These are phyloP conservation scores for Phycomyces blakesleeanus DNA, from an alignment of 192 early-diverging fungal genomes.

Conservation along the genomic window DNA sequence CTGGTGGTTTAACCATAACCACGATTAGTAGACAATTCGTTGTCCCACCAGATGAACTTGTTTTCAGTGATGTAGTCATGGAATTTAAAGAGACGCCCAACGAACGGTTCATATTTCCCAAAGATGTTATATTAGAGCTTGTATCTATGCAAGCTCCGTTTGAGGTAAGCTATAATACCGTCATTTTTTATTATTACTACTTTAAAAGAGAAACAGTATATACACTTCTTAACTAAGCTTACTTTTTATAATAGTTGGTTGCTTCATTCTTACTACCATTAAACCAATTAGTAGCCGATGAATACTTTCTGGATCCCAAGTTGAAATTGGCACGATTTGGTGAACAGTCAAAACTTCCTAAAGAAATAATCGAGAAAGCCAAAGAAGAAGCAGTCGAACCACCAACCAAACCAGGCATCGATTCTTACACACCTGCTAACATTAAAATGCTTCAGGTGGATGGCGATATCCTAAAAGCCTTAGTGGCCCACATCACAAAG, in stretches of 20 bases:
- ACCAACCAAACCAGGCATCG: neutral
- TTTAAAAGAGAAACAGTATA: no score
- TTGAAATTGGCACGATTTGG: slow-evolving; percentile 24
- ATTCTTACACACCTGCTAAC: slow-evolving; percentile 16
- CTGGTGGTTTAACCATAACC: no score
- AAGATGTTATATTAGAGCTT: slow-evolving; percentile 46
- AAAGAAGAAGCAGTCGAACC: neutral
- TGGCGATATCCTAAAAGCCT: slow-evolving; percentile 7
- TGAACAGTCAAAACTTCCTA: neutral
- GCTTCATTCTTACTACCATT: slow-evolving; percentile 32
- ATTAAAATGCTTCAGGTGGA: slow-evolving; percentile 9
- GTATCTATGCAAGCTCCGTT: slow-evolving; percentile 19
- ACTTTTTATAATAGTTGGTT: slow-evolving; percentile 15
- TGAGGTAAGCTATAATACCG: slow-evolving; percentile 18
- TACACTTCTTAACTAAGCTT: neutral
- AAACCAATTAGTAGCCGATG: neutral
- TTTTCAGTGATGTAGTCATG: slow-evolving; percentile 43
- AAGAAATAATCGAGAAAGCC: slow-evolving; percentile 4
- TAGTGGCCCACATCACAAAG: neutral
- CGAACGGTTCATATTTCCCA: slow-evolving; percentile 50
- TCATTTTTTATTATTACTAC: no score
- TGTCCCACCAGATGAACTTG: slow-evolving; percentile 6
- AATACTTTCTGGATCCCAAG: slow-evolving; percentile 19
- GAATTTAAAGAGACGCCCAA: slow-evolving; percentile 53
- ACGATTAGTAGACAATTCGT: no score